Conservation (phyloP, 2,329 filamentous ascomycete species). For the Colletotrichum sp. region DNA sequence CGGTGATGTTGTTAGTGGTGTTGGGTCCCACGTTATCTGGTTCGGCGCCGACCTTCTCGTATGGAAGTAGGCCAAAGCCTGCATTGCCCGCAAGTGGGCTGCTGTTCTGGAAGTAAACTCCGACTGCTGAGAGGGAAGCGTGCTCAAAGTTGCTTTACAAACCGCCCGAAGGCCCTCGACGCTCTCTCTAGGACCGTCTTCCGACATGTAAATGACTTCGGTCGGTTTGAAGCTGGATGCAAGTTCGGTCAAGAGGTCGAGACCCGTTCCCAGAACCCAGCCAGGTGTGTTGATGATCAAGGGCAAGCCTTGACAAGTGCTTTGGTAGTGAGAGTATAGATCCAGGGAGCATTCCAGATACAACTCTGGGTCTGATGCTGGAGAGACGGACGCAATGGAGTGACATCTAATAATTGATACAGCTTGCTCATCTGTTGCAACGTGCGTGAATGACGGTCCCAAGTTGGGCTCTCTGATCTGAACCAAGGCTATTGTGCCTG, state of each 20-base stretch:
- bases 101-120: conserved; percentile 64
- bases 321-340: conserved; percentile 63
- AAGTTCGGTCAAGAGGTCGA: conserved; percentile 67
- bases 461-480: conserved; percentile 66
- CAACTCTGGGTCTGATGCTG: conserved; percentile 69
- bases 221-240: conserved; percentile 59
- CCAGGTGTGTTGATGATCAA: conserved; percentile 78
- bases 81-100: conserved; percentile 73
- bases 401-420: conserved; percentile 63
- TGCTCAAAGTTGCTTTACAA: conserved; percentile 48
- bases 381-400: conserved; percentile 68
- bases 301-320: conserved; percentile 48
- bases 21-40: conserved; percentile 52
- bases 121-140: conserved; percentile 65
- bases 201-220: conserved; percentile 72
- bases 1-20: conserved; percentile 58
- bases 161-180: conserved; percentile 57
- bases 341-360: conserved; percentile 70
- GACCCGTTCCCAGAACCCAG: conserved; percentile 74
- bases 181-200: conserved; percentile 63
- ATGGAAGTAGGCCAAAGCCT: conserved; percentile 83
- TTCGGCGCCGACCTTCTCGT: conserved; percentile 17
- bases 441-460: conserved; percentile 71
- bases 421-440: conserved; percentile 28
- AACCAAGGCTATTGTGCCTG: conserved; percentile 73